These are phyloP conservation scores for Phytophthora tubulina DNA, from an alignment of 352 stramenopile genomes.

Conservation along the genomic window DNA sequence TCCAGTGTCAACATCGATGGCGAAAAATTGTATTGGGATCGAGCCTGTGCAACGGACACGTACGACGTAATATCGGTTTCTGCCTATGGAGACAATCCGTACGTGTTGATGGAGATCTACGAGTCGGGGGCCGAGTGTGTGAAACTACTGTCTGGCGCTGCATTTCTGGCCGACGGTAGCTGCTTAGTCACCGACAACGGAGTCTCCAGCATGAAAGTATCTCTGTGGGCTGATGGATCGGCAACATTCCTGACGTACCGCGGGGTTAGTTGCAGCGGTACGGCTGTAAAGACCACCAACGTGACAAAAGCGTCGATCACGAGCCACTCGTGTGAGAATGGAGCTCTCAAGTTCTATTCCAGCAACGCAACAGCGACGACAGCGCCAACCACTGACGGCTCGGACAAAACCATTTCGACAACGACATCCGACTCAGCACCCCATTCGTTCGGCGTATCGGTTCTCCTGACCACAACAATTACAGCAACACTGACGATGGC, in stretches of 20 bases:
- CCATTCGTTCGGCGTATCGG: slow-evolving; percentile 6
- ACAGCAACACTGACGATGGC: slow-evolving; percentile 7
- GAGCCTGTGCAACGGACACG: slow-evolving; percentile 25
- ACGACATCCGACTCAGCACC: slow-evolving; percentile 32
- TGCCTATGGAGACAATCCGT: slow-evolving; percentile 35
- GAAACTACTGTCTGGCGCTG: slow-evolving; percentile 46
- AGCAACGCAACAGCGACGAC: slow-evolving; percentile 24
- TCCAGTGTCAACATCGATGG: slow-evolving; percentile 29
- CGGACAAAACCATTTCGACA: slow-evolving; percentile 35
- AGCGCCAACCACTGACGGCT: slow-evolving; percentile 8
- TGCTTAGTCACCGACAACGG: slow-evolving; percentile 56
- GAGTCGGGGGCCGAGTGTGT: slow-evolving; percentile 30
- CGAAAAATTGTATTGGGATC: slow-evolving; percentile 41
- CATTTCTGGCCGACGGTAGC: slow-evolving; percentile 52
- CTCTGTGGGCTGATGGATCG: slow-evolving; percentile 40
- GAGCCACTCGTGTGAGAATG: slow-evolving; percentile 41
- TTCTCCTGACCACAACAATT: slow-evolving; percentile 14
- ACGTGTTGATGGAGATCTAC: slow-evolving; percentile 52
- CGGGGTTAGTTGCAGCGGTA: slow-evolving; percentile 45
- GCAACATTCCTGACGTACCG: slow-evolving; percentile 46
- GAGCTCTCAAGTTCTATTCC: slow-evolving; percentile 45
- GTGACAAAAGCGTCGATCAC: slow-evolving; percentile 35
- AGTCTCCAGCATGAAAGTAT: slow-evolving; percentile 49
- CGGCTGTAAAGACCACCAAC: slow-evolving; percentile 34
- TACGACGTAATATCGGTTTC: slow-evolving; percentile 26